A percentile compares a stretch with the other conserved stretches of the same genome.
These are phyloP conservation scores for Termitomyces sp. DNA, from an alignment of 1,284 basidiomycete genomes.

Conservation along the genomic window DNA sequence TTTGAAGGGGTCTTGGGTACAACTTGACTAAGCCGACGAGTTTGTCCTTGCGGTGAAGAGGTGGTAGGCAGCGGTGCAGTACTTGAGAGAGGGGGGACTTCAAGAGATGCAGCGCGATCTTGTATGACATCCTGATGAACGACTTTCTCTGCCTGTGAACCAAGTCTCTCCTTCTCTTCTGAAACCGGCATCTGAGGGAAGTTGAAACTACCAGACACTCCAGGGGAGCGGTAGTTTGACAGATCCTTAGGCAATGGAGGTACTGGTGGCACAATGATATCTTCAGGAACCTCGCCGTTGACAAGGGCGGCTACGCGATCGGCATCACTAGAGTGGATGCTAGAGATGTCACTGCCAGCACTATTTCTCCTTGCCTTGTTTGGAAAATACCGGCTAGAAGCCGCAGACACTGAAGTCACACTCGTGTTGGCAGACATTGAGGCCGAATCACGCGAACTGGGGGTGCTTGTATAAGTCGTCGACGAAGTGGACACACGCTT, in stretches of 20 bases:
- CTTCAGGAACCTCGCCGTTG: constrained; percentile 54
- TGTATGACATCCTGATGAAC: constrained; percentile 32
- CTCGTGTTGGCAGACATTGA: constrained; percentile 73
- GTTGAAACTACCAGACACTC: constrained; percentile 44
- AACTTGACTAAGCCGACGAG: constrained; percentile 32
- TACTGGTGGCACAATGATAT: constrained; percentile 82
- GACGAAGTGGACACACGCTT: constrained; percentile 89
- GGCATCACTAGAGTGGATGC: constrained; percentile 61
- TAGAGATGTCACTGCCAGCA: constrained; percentile 81
- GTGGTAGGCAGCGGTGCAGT: constrained; percentile 18
- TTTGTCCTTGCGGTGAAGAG: constrained; percentile 24
- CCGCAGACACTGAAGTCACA: constrained; percentile 65
- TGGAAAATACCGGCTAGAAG: constrained; percentile 61
- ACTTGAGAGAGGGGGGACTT: constrained; percentile 39
- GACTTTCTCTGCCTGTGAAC: constrained; percentile 32
- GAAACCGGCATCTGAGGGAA: constrained; percentile 38
- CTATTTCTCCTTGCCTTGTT: constrained; percentile 68
- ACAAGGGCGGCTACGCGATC: constrained; percentile 61
- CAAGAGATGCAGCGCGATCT: constrained; percentile 46
- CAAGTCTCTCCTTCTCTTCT: constrained; percentile 34
- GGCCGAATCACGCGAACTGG: constrained; percentile 80
- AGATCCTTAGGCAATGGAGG: constrained; percentile 93
- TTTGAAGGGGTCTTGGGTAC: constrained; percentile 75
- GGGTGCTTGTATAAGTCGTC: constrained; percentile 75
- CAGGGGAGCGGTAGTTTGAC: constrained; percentile 68